Conservation (phyloP, 1,139 yeast species). For the Zygosaccharomyces pseudobailii region DNA sequence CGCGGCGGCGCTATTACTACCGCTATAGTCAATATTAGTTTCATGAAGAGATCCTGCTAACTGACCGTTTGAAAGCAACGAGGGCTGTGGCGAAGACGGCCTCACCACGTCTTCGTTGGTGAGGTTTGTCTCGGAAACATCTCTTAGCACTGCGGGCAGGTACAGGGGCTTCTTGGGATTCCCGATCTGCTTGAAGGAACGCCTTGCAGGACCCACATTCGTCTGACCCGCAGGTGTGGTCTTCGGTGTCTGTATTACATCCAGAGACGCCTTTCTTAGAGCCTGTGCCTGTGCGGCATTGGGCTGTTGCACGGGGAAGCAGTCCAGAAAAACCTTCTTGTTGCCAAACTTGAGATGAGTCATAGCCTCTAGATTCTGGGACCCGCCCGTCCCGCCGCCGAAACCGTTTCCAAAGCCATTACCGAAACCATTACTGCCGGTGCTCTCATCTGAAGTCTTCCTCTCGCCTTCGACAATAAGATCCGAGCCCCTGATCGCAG, state of each 20-base stretch:
- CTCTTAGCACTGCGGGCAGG: constrained; percentile 82
- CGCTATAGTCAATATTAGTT: neutral
- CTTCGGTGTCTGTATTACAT: constrained; percentile 17
- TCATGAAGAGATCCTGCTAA: constrained; percentile 3
- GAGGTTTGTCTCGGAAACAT: constrained; percentile 40
- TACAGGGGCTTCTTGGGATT: constrained; percentile 81
- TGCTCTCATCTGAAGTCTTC: constrained; percentile 2
- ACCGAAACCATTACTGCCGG: neutral
- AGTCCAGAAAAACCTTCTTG: constrained; percentile 19
- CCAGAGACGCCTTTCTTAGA: constrained; percentile 16
- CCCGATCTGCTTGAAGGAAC: constrained; percentile 48
- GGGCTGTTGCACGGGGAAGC: constrained; percentile 8
- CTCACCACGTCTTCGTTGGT: constrained; percentile 35
- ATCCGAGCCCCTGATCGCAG: constrained; percentile 13
- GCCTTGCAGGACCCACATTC: constrained; percentile 8
- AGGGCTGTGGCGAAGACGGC: constrained; percentile 11
- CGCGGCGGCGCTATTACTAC: neutral
- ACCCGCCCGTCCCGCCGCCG: neutral
- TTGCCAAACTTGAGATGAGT: constrained; percentile 20
- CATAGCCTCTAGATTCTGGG: constrained; percentile 12
- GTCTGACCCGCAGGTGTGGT: neutral
- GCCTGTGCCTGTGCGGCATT: constrained; percentile 5
- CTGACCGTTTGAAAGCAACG: constrained; percentile 6
- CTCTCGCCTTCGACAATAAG: constrained; percentile 1
- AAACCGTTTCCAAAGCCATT: constrained; percentile 1